Evolutionary conservation across 176 grass and related monocot species (phyloP).

Genomic region (Aechmea fasciata): DNA sequence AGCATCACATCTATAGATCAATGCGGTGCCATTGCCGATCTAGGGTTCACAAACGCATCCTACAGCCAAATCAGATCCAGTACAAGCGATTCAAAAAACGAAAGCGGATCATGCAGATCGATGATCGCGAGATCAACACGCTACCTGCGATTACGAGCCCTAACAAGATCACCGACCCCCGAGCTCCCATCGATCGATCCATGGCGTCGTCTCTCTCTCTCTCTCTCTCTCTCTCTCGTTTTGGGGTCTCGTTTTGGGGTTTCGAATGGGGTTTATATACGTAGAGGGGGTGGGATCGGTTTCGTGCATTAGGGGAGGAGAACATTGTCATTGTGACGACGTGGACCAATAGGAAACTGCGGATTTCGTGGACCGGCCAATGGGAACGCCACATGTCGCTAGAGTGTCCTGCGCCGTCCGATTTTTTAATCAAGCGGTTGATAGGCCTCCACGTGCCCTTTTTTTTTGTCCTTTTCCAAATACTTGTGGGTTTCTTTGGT

Average conservation of each 20-base stretch:
- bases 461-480: no score
- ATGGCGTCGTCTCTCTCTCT: background rate
- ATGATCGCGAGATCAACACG: background rate
- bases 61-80: conserved; percentile 1
- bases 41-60: background rate
- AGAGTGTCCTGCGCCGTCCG: background rate
- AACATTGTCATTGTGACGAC: conserved; percentile 32
- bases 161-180: conserved; percentile 47
- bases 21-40: no score
- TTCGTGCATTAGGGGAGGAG: conserved; percentile 21
- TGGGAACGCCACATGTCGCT: background rate
- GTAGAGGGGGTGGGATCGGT: background rate
- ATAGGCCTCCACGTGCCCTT: background rate
- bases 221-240: background rate
- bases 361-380: background rate
- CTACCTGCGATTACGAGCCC: conserved; percentile 54
- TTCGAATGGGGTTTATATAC: conserved; percentile 27
- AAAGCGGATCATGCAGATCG: background rate
- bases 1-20: no score
- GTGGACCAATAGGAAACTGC: conserved; percentile 15
- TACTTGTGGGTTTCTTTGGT: no score
- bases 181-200: conserved; percentile 32
- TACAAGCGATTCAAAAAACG: background rate
- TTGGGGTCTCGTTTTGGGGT: background rate
- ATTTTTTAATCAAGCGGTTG: background rate